phyloP scores from a whole-genome alignment of 345 rosid species.

The Brassica incana region DNA sequence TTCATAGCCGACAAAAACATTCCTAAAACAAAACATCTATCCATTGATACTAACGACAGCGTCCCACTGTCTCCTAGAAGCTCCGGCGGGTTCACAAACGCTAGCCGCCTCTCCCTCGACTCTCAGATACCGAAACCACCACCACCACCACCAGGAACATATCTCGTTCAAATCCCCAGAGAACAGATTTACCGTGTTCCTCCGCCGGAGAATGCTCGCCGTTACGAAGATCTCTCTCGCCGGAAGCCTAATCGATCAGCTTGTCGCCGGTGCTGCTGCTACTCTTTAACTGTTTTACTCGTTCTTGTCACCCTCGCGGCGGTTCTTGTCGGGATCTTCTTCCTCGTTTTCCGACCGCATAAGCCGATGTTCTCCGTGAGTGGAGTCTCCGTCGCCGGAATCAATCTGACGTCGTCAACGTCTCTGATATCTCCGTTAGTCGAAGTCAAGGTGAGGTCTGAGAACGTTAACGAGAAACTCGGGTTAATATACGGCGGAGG shows the following conservation, averaged over 20 bases:
- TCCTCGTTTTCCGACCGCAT: slow-evolving; percentile 63
- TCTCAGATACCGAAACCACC: slow-evolving; percentile 16
- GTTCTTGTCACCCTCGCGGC: slow-evolving; percentile 43
- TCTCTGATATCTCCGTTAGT: slow-evolving; percentile 49
- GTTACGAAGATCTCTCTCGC: slow-evolving; percentile 54
- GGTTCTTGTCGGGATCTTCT: slow-evolving; percentile 51
- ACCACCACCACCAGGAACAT: slow-evolving; percentile 39
- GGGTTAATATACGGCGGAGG: slow-evolving; percentile 53
- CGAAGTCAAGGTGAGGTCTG: slow-evolving; percentile 45
- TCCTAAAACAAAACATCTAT: neutral
- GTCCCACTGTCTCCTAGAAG: neutral
- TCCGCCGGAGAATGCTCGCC: slow-evolving; percentile 54
- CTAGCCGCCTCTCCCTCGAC: slow-evolving; percentile 25
- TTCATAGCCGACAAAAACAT: neutral
- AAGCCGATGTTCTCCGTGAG: slow-evolving; percentile 56
- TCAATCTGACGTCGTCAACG: slow-evolving; percentile 54
- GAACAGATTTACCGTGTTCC: slow-evolving; percentile 64
- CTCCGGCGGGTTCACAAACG: neutral
- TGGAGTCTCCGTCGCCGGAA: slow-evolving; percentile 48
- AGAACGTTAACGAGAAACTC: slow-evolving; percentile 59
- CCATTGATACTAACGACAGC: neutral
- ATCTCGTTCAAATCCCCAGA: slow-evolving; percentile 52
- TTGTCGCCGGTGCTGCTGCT: slow-evolving; percentile 51
- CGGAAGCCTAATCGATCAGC: slow-evolving; percentile 34
- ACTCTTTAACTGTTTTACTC: slow-evolving; percentile 30